Conservation (phyloP, 1,139 yeast genomes). For the Scheffersomyces quercinus region DNA sequence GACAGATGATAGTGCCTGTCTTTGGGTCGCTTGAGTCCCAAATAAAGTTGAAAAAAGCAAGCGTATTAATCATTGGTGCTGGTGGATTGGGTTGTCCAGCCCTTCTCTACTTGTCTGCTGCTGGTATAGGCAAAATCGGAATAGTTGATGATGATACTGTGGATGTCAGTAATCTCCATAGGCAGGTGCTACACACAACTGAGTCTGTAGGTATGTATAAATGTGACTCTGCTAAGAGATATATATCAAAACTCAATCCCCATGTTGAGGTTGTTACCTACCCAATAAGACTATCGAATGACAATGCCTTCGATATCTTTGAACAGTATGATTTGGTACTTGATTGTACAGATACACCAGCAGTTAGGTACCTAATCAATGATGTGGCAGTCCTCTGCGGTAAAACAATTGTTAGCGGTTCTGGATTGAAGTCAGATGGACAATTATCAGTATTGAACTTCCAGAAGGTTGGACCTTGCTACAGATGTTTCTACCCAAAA, state of each 20-base stretch:
- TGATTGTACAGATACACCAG: constrained; percentile 95
- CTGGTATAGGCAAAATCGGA: constrained; percentile 86
- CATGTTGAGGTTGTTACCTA: constrained; percentile 55
- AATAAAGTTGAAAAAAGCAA: constrained; percentile 52
- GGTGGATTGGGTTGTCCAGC: constrained; percentile 98
- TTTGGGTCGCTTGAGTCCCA: constrained; percentile 63
- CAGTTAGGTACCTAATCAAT: constrained; percentile 80
- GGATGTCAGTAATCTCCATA: constrained; percentile 80
- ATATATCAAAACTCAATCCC: constrained; percentile 63
- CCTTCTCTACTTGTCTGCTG: constrained; percentile 76
- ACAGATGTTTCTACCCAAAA: constrained; percentile 86
- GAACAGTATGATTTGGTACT: constrained; percentile 69
- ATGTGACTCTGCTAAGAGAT: constrained; percentile 71
- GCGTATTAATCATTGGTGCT: constrained; percentile 83
- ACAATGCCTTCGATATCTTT: constrained; percentile 66
- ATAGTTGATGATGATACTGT: constrained; percentile 86
- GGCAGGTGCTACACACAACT: constrained; percentile 82
- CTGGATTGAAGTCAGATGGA: constrained; percentile 91
- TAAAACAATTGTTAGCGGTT: constrained; percentile 83
- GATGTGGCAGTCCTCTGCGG: constrained; percentile 76
- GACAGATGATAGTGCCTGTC: constrained; percentile 91
- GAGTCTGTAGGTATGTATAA: constrained; percentile 67
- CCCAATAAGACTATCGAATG: constrained; percentile 50
- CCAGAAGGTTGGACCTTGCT: constrained; percentile 79
- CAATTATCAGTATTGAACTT: constrained; percentile 79